Base-by-base conservation (phyloP, 2,329 filamentous ascomycete genomes). In the Penicillium expansum region DNA sequence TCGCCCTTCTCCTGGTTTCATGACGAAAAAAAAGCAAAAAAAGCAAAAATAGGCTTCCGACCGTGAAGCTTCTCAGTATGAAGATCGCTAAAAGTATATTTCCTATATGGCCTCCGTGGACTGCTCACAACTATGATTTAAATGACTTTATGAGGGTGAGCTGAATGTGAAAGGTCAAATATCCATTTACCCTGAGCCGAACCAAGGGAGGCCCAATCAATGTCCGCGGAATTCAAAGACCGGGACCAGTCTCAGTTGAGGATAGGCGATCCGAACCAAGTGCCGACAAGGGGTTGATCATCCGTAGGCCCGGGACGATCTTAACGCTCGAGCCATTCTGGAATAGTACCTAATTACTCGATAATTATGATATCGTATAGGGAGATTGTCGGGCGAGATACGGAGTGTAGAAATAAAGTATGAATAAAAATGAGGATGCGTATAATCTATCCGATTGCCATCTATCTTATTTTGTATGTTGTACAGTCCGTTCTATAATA, bases 251-350 rank as follows among this genome's bases (percentile, higher is more conserved):
- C 48, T 39, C 35, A 38, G 20, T 52, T 39, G 39, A 52, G 54
- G 6, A 41, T 52, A 56, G 54, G 27, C 53, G 53, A 56, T 27
- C 53, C 48, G 48, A 41, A 47, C 52, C 38, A 56, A 56, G 48
- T 56, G 54, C 54, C 54, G 54, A 56, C 42, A 47, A 52, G 29
- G 48, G 53, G 53, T 30, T 30, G 54, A 56, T 56, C 54, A 56
- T 43, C 48, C 54, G 50, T 41, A 30, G 29, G 42, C 10, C 48
- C 53, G 47, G 54, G 48, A 51, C 54, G 54, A 56, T 56, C 48
- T 32, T 56, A 10, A 30, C 48, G 54, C 54, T 56, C 48, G 54
- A 56, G 54, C 48, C 48, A 56, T 52, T 33, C 13, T 24, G 16
- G 32, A 44, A 43, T 24, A n/a, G 9, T 29, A 24, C 38, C 13